A percentile compares a stretch with the other conserved stretches of the same genome.
phyloP scores from a whole-genome alignment of 225 moss, liverwort and hornwort species.

The Sphagnum tenellum region DNA sequence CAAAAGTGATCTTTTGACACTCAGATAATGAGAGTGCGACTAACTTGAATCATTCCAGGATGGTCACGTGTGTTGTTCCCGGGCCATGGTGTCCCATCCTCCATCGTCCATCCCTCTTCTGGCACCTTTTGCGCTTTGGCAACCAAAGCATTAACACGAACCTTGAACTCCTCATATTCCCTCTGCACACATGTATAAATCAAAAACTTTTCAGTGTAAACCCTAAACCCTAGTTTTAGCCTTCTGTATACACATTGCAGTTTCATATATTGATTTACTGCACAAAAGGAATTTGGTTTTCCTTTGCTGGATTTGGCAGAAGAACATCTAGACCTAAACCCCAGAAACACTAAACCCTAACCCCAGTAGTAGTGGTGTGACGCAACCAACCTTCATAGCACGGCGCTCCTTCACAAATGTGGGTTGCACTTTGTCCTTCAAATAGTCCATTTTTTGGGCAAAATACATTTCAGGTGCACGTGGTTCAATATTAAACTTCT shows the following conservation, averaged over 20 bases:
- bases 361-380: not conserved
- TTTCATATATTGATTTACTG: no score
- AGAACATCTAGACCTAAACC: not conserved
- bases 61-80: constrained; percentile 77
- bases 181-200: constrained; percentile 21
- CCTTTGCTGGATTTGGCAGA: no score
- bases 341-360: not conserved
- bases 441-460: constrained; percentile 65
- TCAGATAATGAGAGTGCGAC: no score
- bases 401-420: constrained; percentile 82
- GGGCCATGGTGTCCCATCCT: constrained; percentile 84
- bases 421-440: constrained; percentile 82
- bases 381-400: constrained; percentile 61
- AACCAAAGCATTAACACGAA: constrained; percentile 64
- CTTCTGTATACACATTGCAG: no score
- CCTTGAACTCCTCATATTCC: constrained; percentile 81
- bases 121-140: constrained; percentile 67
- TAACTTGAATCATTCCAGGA: constrained; percentile 80
- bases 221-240: no score
- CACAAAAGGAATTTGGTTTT: no score
- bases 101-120: constrained; percentile 83
- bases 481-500: constrained; percentile 75
- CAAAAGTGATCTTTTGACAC: no score
- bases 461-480: constrained; percentile 79
- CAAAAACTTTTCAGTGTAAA: no score